Conservation (phyloP, 768 basidiomycete genomes). For the Pisolithus microcarpus region DNA sequence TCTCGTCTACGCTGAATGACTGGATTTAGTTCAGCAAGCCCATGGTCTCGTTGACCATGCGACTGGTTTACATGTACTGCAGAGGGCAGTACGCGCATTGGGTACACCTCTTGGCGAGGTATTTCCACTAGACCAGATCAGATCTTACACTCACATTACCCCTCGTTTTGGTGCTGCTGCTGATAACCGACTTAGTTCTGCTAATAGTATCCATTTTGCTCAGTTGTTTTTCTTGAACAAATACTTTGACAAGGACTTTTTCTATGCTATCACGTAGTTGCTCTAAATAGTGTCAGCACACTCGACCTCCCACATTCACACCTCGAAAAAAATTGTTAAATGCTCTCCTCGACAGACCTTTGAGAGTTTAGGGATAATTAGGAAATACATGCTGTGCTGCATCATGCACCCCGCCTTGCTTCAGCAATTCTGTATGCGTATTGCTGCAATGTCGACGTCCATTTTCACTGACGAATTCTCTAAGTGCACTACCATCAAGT, state of each 20-base stretch:
- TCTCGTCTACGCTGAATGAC: conserved; percentile 21
- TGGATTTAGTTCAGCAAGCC: conserved; percentile 19
- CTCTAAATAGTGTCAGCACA: too few species aligned
- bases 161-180: conserved; percentile 3
- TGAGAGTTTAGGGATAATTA: too few species aligned
- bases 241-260: conserved; percentile 1
- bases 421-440: too few species aligned
- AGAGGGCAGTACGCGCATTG: neutral
- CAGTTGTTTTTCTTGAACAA: conserved; percentile 6
- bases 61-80: conserved; percentile 3
- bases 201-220: conserved; percentile 2
- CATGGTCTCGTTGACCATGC: neutral
- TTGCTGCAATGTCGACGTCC: too few species aligned
- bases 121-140: conserved; percentile 6
- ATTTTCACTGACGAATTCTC: too few species aligned
- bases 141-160: conserved; percentile 6
- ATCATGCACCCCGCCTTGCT: too few species aligned
- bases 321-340: too few species aligned
- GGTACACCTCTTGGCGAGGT: neutral
- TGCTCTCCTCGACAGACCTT: too few species aligned
- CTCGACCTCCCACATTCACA: too few species aligned
- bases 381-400: too few species aligned
- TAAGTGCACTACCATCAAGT: conserved; percentile 71
- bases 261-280: neutral
- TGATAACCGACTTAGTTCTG: neutral